Evolutionary conservation across 805 yeast species (phyloP).

Genomic region (Sugiyamaella valdiviana): DNA sequence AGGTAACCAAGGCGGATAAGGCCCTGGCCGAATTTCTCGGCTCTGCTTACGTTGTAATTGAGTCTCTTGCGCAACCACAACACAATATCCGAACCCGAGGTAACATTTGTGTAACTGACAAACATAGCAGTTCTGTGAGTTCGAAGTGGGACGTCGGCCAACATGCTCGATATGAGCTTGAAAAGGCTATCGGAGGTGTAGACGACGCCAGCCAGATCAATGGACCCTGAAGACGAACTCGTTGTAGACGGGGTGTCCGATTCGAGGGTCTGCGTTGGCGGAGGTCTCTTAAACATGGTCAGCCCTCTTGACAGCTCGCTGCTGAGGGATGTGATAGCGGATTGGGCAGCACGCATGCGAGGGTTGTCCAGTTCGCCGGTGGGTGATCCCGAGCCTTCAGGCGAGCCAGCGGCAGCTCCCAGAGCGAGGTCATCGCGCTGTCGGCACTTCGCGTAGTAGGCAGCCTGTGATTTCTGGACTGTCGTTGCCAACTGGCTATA

Average conservation of each 20-base stretch:
- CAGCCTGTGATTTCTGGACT: constrained; percentile 46
- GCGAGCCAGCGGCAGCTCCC: background rate
- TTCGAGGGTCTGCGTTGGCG: constrained; percentile 24
- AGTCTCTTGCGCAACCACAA: constrained; percentile 52
- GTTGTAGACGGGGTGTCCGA: background rate
- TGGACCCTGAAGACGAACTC: background rate
- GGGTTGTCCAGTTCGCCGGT: background rate
- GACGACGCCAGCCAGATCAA: constrained; percentile 28
- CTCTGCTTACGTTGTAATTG: constrained; percentile 48
- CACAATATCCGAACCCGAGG: constrained; percentile 56
- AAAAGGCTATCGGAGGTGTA: constrained; percentile 35
- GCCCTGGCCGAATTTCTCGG: constrained; percentile 73
- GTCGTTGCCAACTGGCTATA: constrained; percentile 43
- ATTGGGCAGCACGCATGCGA: background rate
- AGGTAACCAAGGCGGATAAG: constrained; percentile 56
- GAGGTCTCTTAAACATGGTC: constrained; percentile 3
- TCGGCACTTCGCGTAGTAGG: constrained; percentile 66
- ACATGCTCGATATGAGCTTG: constrained; percentile 38
- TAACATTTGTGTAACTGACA: constrained; percentile 57
- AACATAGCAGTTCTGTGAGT: constrained; percentile 61
- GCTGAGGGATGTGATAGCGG: constrained; percentile 1
- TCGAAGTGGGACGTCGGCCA: constrained; percentile 43
- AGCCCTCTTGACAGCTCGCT: constrained; percentile 3
- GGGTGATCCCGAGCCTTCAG: background rate
- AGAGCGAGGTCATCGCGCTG: constrained; percentile 49